Conservation (phyloP, 2,329 filamentous ascomycete genomes). For the Madurella mycetomatis region DNA sequence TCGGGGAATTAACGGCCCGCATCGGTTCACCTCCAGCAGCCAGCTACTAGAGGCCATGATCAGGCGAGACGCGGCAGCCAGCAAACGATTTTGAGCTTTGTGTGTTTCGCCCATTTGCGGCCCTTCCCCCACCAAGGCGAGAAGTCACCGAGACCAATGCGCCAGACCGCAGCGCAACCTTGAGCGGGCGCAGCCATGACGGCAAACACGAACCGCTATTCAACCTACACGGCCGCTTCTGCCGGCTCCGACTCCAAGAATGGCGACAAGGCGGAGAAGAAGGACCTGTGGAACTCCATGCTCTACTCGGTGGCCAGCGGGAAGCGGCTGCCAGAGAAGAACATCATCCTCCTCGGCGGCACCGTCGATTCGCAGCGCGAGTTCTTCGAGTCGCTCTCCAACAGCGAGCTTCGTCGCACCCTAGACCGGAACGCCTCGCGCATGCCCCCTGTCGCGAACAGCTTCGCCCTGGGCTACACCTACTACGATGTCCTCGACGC, state of each 20-base stretch:
- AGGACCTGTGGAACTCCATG: constrained; percentile 93
- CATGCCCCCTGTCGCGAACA: constrained; percentile 78
- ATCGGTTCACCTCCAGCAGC: neutral
- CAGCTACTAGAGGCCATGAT: neutral
- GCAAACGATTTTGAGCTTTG: neutral
- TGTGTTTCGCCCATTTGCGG: neutral
- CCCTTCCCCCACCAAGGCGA: no score
- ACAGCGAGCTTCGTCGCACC: constrained; percentile 48
- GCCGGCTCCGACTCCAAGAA: constrained; percentile 52
- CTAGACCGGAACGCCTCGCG: constrained; percentile 54
- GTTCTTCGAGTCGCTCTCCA: constrained; percentile 65
- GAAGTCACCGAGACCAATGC: constrained; percentile 4
- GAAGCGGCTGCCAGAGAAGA: constrained; percentile 87
- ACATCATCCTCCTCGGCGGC: constrained; percentile 78
- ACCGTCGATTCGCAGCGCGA: constrained; percentile 79
- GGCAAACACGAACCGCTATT: constrained; percentile 51
- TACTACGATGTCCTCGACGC: constrained; percentile 93
- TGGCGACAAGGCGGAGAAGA: constrained; percentile 61
- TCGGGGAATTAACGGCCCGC: constrained; percentile 1
- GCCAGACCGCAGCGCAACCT: constrained; percentile 1
- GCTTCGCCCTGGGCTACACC: constrained; percentile 88
- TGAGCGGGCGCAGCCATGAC: constrained; percentile 38
- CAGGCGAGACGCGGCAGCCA: neutral
- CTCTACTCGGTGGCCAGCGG: constrained; percentile 85
- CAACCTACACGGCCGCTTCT: constrained; percentile 55